Evolutionary conservation across 148 eudicot genomes (phyloP).

Genomic region (Talinum fruticosum): DNA sequence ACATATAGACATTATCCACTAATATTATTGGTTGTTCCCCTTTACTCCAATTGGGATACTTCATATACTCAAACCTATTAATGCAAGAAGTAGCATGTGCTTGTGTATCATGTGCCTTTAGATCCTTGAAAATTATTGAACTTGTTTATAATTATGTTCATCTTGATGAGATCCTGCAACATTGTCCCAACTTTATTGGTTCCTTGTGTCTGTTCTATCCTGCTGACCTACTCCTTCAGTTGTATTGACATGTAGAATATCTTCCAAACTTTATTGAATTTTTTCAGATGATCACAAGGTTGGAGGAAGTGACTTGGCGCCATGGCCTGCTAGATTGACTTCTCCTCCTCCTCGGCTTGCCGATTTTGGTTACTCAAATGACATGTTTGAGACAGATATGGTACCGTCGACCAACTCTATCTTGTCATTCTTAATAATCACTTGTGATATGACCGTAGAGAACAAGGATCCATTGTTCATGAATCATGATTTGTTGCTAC

Average conservation of each 20-base stretch:
- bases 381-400: conserved; percentile 83
- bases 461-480: background rate
- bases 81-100: background rate
- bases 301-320: conserved; percentile 83
- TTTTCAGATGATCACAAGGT: conserved; percentile 79
- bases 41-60: background rate
- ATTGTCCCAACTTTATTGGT: background rate
- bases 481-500: background rate
- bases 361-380: conserved; percentile 82
- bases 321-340: conserved; percentile 96
- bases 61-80: background rate
- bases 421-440: background rate
- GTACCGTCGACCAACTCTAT: conserved; percentile 39
- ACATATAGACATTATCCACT: background rate
- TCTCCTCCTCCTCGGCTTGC: conserved; percentile 96
- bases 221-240: background rate
- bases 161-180: background rate
- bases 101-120: background rate
- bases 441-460: background rate
- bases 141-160: background rate
- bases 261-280: background rate
- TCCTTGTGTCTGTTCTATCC: background rate
- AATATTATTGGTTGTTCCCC: background rate
- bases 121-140: background rate
- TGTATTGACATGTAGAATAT: background rate